Base-by-base conservation (phyloP, 176 grass and related monocot genomes). In the Musa itinerans region DNA sequence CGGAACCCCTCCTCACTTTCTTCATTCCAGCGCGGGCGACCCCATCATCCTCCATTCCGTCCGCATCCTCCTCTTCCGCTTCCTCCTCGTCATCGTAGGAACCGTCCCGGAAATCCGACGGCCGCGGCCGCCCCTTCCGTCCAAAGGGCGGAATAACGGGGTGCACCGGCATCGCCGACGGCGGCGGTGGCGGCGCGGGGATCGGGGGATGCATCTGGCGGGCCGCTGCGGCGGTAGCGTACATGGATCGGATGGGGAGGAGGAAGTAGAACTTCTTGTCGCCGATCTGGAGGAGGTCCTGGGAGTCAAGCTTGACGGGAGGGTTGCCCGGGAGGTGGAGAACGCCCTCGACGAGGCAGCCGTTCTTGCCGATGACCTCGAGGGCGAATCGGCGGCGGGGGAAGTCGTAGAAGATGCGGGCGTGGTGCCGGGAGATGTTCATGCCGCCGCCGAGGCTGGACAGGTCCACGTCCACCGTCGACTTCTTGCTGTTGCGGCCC, bases 201-300 rank as follows among this genome's bases (percentile, higher is more conserved):
- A 56, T 53, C 4, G 72, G 53, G 22, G 21, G 52, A 9, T 55
- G 72, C 21, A 27, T 52, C 53, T 56, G 51, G 5, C 53, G 51
- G 72, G 53, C 23, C 9, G 71, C 10, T 20, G 52, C 52, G 53
- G 72, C 52, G 16, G 72, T 56, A 12, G 51, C 72, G 72, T 53
- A 74, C 53, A 74, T 57, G 53, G 72, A 74, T 54, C 72, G 72
- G 22, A 56, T 17, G 72, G 72, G 72, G 24, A 74, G 72, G 19
- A 74, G 53, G 72, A 74, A 74, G 72, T 74, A 74, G 72, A 74
- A 74, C 53, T 74, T 74, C 72, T 56, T 74, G 52, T 56, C 51
- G 13, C 72, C 72, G 17, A 74, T 74, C 53, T 74, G 72, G 14
- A 74, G 72, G 53, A 74, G 72, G 72, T 74, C 72, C 24, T 56